A percentile compares a stretch with the other conserved stretches of the same genome.
phyloP scores from a whole-genome alignment of 169 alveolate species.

The Babesia divergens region DNA sequence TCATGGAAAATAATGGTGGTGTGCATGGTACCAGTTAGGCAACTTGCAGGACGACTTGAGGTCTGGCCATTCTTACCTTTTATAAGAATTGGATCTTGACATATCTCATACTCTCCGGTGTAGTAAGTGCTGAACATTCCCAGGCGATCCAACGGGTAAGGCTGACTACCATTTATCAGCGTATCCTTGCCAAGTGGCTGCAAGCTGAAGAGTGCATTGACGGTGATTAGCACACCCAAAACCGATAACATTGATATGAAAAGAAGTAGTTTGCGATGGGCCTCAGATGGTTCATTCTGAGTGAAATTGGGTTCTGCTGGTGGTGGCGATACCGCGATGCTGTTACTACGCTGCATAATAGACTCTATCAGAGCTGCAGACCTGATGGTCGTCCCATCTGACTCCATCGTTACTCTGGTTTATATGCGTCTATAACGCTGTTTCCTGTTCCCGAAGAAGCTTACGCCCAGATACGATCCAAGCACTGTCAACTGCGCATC shows the following conservation, averaged over 20 bases:
- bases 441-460: background rate
- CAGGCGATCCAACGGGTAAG: background rate
- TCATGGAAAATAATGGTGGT: conserved; percentile 25
- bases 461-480: conserved; percentile 40
- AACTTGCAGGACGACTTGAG: background rate
- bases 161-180: background rate
- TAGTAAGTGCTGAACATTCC: conserved; percentile 45
- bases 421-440: conserved; percentile 7
- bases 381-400: background rate
- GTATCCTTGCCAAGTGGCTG: background rate
- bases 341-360: background rate
- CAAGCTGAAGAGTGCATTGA: conserved; percentile 2
- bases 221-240: background rate
- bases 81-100: conserved; percentile 9
- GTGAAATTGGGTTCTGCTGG: background rate
- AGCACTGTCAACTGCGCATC: conserved; percentile 27
- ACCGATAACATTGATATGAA: conserved; percentile 1
- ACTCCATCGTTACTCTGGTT: conserved; percentile 5
- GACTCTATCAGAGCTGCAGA: conserved; percentile 8
- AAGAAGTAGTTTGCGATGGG: background rate
- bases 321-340: background rate
- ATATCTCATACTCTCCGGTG: conserved; percentile 34
- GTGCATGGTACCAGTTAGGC: conserved; percentile 39
- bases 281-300: background rate
- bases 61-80: background rate